Evolutionary conservation across 2,329 filamentous ascomycete genomes (phyloP).

Genomic region (Atkinsonella texensis): DNA sequence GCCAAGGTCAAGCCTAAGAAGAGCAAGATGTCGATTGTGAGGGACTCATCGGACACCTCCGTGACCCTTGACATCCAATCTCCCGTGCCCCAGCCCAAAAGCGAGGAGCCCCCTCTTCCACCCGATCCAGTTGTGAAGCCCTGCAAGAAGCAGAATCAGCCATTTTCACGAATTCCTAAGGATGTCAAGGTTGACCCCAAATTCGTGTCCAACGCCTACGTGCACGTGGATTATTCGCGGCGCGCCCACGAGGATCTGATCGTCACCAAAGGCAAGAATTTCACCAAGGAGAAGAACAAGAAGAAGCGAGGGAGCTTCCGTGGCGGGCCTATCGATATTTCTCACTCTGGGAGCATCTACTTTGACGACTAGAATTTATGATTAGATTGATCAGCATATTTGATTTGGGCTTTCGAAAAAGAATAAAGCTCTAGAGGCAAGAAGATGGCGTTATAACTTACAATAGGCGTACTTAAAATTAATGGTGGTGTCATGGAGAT

Average conservation of each 20-base stretch:
- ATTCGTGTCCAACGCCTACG: constrained; percentile 69
- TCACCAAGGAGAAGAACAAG: constrained; percentile 99
- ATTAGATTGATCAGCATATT: not conserved
- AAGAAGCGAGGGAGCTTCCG: constrained; percentile 86
- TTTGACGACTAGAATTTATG: constrained; percentile 63
- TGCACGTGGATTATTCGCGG: constrained; percentile 78
- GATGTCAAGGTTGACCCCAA: constrained; percentile 55
- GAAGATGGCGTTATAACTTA: not conserved
- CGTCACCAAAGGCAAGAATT: constrained; percentile 87
- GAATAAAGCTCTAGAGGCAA: not conserved
- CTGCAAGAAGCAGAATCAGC: constrained; percentile 47
- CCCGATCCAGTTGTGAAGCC: constrained; percentile 30
- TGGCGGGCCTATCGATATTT: constrained; percentile 77
- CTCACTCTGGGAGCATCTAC: constrained; percentile 75
- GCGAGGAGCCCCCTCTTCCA: constrained; percentile 36
- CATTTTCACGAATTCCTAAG: constrained; percentile 66
- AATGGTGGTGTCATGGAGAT: not conserved
- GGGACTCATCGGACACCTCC: constrained; percentile 29
- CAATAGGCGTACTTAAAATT: not conserved
- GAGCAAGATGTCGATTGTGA: constrained; percentile 9
- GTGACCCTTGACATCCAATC: constrained; percentile 43
- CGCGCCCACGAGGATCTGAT: constrained; percentile 79
- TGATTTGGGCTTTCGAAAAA: not conserved
- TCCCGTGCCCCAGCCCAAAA: constrained; percentile 21
- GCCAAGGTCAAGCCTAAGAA: constrained; percentile 13